Evolutionary conservation across 805 yeast species (phyloP), one percentile per base, ranked within the genome.

Genomic region (Candida orba): DNA sequence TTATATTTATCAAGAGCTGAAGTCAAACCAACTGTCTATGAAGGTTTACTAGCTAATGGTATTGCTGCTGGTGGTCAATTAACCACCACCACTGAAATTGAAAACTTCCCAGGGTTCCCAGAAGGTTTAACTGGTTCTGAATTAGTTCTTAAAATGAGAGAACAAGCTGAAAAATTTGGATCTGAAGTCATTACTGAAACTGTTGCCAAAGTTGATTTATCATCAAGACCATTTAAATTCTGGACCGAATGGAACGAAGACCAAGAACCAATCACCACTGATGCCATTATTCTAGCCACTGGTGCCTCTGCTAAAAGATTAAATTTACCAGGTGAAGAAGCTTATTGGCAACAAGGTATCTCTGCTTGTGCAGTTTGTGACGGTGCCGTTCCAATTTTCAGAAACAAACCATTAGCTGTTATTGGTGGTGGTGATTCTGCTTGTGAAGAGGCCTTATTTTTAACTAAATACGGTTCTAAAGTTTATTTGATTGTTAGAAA

Each of bases 281-380:
- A 93, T 59, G 85, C 97, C 30, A 79, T 93, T 42, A 81, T 93
- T 54, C 67, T 93, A 50, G 96, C 99, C 53, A 93, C 99, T 39
- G 99, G 99, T 63, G 99, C 99, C 20, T 84, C 95, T 34, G 99
- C 99, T 47, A 88, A 83, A 76, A 86, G 99, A 73, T 76, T 93
- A 69, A 69, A 77, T 63, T 72, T 93, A 49, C 96, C 97, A 47
- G 99, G 99, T 58, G 99, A 93, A 72, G 98, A 93, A 54, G 76
- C 77, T 31, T 93, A 93, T 78, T 93, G 99, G 99, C 99, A 93
- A 74, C 84, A 84, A 65, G 99, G 99, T 67, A 93, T 93, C 54
- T 86, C 96, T 55, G 99, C 99, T 15, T 93, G 99, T 75, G 99
- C 99, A 34, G 99, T 93, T 50, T 93, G 99, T 72, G 99, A 93